Evolutionary conservation across 768 basidiomycete species (phyloP).

Genomic region (Hygrocybe coccinea): DNA sequence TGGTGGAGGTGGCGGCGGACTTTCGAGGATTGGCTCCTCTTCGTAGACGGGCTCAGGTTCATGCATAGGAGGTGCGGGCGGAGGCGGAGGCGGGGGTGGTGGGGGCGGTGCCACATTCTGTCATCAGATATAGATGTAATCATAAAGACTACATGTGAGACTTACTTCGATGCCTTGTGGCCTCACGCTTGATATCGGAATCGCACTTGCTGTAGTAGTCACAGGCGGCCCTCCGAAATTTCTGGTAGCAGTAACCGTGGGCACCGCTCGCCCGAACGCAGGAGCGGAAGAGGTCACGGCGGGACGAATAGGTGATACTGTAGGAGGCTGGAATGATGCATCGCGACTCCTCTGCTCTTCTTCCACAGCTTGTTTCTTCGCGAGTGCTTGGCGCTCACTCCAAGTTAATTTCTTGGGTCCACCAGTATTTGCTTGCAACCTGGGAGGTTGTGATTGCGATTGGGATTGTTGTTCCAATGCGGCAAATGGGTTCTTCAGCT

Average conservation of each 20-base stretch:
- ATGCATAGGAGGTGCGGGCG: too few species aligned
- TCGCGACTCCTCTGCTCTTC: slow-evolving; percentile 56
- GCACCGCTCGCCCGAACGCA: slow-evolving; percentile 42
- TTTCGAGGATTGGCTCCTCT: too few species aligned
- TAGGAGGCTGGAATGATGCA: slow-evolving; percentile 25
- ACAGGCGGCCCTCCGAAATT: slow-evolving; percentile 39
- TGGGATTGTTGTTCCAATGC: slow-evolving; percentile 50
- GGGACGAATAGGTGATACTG: slow-evolving; percentile 38
- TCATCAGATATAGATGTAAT: too few species aligned
- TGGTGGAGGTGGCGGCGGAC: slow-evolving; percentile 33
- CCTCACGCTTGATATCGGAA: slow-evolving; percentile 31
- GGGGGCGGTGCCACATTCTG: too few species aligned
- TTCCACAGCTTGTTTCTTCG: slow-evolving; percentile 80
- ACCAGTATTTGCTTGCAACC: slow-evolving; percentile 18
- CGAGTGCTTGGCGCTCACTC: slow-evolving; percentile 88
- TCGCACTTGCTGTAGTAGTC: slow-evolving; percentile 34
- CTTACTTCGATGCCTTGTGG: neutral
- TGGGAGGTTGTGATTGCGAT: slow-evolving; percentile 22
- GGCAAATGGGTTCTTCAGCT: slow-evolving; percentile 79
- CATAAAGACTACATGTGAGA: too few species aligned
- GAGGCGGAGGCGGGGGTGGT: too few species aligned
- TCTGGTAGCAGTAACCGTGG: slow-evolving; percentile 32
- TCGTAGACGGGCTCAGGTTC: too few species aligned
- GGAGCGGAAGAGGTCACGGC: slow-evolving; percentile 43
- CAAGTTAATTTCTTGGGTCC: slow-evolving; percentile 82